Evolutionary conservation across 2,329 filamentous ascomycete species (phyloP).

Genomic region (Penicillium italicum): DNA sequence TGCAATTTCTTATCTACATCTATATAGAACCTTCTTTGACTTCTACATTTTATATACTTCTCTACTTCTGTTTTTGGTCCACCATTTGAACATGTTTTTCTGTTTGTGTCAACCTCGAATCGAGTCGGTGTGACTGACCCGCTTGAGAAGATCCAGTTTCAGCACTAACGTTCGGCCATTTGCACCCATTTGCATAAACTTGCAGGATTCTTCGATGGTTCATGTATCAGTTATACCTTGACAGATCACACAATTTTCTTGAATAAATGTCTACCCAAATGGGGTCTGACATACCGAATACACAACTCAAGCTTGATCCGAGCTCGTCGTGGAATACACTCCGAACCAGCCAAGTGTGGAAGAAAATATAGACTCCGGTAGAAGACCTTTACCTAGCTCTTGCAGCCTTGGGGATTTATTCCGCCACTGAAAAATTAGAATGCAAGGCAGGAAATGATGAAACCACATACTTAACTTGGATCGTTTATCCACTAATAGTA

Average conservation of each 20-base stretch:
- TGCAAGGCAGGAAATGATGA: no score
- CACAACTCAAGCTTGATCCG: no score
- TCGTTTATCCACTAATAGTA: background rate
- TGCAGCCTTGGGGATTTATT: background rate
- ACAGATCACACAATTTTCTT: background rate
- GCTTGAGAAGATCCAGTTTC: slow-evolving; percentile 1
- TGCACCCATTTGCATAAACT: slow-evolving; percentile 5
- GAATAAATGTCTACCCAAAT: background rate
- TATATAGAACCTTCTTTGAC: background rate
- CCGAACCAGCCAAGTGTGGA: no score
- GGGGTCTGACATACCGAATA: no score
- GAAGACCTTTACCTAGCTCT: background rate
- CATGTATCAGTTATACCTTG: background rate
- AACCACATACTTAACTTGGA: no score
- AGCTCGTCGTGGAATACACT: background rate
- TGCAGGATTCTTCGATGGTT: slow-evolving; percentile 2
- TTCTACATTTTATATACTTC: background rate
- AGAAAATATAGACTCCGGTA: background rate
- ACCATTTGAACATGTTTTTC: background rate
- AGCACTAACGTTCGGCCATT: slow-evolving; percentile 3
- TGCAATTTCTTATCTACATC: slow-evolving; percentile 7
- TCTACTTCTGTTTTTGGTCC: background rate
- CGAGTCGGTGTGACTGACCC: slow-evolving; percentile 10
- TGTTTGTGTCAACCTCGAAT: background rate
- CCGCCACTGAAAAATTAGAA: no score